Base-by-base conservation (phyloP, 306 rosid species). In the Acacia crassicarpa region DNA sequence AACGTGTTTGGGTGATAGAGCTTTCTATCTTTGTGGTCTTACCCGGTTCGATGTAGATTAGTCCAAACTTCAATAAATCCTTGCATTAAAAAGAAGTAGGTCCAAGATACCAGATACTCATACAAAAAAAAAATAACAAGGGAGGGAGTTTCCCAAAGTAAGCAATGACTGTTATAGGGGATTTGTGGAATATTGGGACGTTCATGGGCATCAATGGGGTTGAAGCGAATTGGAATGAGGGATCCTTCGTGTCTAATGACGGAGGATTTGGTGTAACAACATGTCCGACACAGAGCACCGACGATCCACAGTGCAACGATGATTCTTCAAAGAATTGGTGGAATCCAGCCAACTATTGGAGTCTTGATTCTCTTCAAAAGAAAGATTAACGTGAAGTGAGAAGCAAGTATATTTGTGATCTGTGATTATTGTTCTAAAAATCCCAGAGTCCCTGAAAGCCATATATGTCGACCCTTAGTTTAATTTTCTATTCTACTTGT, bases 141-240 rank as follows among this genome's bases (percentile, higher is more conserved):
- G 84, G 87, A 78, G 85, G 70, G 13, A 63, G 23, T 10, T 84
- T 27, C 9, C 85, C 82, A 23, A 78, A 67, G 54, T 17, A 69
- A 9, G 63, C 74, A 8, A 53, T 84, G 89, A 59, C 27, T 1
- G 25, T 87, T 43, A 13, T 33, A 1, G 85, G 76, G n/a, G 68
- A 84, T 16, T 74, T 81, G 54, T 84, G 89, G 89, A 74, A 45
- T 43, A n/a, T n/a, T n/a, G 48, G 23, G 9, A 0, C 83, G 48
- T 84, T 85, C 83, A 48, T 84, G 87, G 87, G 83, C 72, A 4
- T 44, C 80, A 41, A 1, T 32, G 83, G 83, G 43, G 35, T 0
- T 8, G 32, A 41, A 1, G 75, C 78, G 74, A 56, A 81, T 33
- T 86, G 89, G 87, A 80, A 16, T 1, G 67, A 68, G 0, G 84